Evolutionary conservation across 1,284 basidiomycete species (phyloP), one percentile per base, ranked within the genome.

Genomic region (Pseudozyma flocculosa): DNA sequence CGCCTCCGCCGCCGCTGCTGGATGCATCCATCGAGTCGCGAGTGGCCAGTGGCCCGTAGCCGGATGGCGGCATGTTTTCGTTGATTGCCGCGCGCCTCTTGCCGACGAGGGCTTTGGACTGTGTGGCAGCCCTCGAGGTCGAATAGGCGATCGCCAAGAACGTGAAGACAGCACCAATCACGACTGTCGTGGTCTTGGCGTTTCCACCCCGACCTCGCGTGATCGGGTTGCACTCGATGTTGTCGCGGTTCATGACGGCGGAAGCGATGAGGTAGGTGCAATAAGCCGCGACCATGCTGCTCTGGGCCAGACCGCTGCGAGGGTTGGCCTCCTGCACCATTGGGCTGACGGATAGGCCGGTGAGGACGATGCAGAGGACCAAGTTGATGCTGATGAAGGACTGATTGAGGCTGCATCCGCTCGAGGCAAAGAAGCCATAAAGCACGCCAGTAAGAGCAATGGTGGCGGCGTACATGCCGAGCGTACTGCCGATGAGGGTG

Each of bases 61-160:
- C 72, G 9, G 66, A 55, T 0, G 70, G 58, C 0, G 62, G 59
- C 15, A 54, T 80, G 80, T 30, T 84, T 83, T 38, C 54, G 66
- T 48, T 71, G 58, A 50, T 69, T 57, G 34, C 85, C 83, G 24
- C 81, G 79, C 3, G 85, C 80, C 14, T 93, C 80, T 42, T 86
- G 11, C 93, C 93, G 0, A 90, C 88, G 30, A 97, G 81, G 13
- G 92, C 92, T 60, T 88, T 86, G 71, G 88, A 91, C 79, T 95
- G 92, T 0, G 94, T 98, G 8, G 95, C 94, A 2, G 95, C 94
- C 42, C 95, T 84, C 21, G 88, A 91, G 0, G 94, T 98, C 21
- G 92, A 95, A 78, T 97, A 98, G 11, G 95, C 94, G 68, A 98
- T 96, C 2, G 95, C 93, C 42, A 97, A 80, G 84, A 99, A 97